Evolutionary conservation across 768 basidiomycete genomes (phyloP).

Genomic region (Xerocomellus chrysenteron): DNA sequence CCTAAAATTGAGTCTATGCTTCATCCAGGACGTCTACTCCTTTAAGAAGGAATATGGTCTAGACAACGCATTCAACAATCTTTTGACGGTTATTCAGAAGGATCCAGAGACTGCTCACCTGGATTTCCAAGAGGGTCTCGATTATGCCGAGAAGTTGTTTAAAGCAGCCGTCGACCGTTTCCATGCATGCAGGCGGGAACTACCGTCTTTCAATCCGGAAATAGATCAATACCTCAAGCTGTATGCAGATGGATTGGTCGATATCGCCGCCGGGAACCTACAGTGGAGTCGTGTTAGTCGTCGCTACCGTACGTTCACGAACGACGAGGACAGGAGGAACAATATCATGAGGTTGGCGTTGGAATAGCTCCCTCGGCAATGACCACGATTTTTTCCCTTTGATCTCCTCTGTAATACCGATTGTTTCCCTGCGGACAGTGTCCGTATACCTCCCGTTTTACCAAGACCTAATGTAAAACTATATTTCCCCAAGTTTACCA

Average conservation of each 20-base stretch:
- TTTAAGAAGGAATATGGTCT: conserved; percentile 16
- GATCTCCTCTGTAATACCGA: too few relatives aligned
- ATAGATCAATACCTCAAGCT: conserved; percentile 6
- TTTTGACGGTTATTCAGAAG: conserved; percentile 9
- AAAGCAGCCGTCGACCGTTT: conserved; percentile 4
- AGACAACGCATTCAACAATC: conserved; percentile 7
- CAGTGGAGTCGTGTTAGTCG: conserved; percentile 12
- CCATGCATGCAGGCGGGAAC: background rate
- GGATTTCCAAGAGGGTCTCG: conserved; percentile 11
- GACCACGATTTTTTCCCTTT: too few relatives aligned
- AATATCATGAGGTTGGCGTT: background rate
- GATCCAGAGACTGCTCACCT: conserved; percentile 9
- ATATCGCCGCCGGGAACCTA: conserved; percentile 6
- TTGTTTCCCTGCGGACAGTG: too few relatives aligned
- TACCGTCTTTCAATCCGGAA: conserved; percentile 10
- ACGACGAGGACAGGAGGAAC: conserved; percentile 10
- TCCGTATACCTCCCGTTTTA: too few relatives aligned
- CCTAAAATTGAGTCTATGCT: background rate
- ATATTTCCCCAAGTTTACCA: too few relatives aligned
- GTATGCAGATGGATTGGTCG: conserved; percentile 10
- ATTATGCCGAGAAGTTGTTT: conserved; percentile 7
- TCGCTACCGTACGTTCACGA: conserved; percentile 12
- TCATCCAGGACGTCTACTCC: conserved; percentile 12
- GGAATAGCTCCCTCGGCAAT: background rate
- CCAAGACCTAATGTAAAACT: too few relatives aligned